Evolutionary conservation across 2,329 filamentous ascomycete species (phyloP).

Genomic region (Magnaporthiopsis incrustans): DNA sequence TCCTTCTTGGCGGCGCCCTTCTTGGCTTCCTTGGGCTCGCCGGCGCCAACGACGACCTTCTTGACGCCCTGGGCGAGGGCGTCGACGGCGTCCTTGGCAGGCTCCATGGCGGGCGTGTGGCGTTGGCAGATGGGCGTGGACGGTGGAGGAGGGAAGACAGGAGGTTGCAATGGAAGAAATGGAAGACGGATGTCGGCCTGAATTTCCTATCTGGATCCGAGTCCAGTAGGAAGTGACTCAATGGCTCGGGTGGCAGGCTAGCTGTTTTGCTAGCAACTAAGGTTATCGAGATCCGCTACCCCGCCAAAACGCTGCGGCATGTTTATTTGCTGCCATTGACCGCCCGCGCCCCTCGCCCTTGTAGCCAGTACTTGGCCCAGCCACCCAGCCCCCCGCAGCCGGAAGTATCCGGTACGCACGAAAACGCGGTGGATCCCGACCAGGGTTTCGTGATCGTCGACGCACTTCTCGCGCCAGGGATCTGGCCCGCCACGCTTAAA

Average conservation of each 20-base stretch:
- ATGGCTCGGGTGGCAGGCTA: neutral
- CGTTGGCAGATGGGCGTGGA: neutral
- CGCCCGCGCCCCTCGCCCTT: neutral
- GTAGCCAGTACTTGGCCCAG: neutral
- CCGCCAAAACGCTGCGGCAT: neutral
- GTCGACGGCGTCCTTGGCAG: conserved; percentile 38
- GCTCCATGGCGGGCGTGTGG: conserved; percentile 30
- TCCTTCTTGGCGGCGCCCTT: conserved; percentile 40
- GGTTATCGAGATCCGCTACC: neutral
- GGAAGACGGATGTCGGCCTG: neutral
- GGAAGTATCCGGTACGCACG: neutral
- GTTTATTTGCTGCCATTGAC: conserved; percentile 3
- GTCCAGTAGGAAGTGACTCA: neutral
- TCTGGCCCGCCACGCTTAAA: neutral
- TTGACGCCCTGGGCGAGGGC: conserved; percentile 50
- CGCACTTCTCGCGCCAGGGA: neutral
- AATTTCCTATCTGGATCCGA: too few relatives aligned
- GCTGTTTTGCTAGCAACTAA: neutral
- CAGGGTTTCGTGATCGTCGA: neutral
- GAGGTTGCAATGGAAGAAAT: neutral
- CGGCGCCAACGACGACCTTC: conserved; percentile 43
- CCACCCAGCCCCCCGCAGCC: neutral
- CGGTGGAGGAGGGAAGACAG: neutral
- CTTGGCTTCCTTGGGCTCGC: conserved; percentile 24
- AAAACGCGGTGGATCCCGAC: neutral